phyloP scores from a whole-genome alignment of 306 rosid genomes.

The Betula pendula region DNA sequence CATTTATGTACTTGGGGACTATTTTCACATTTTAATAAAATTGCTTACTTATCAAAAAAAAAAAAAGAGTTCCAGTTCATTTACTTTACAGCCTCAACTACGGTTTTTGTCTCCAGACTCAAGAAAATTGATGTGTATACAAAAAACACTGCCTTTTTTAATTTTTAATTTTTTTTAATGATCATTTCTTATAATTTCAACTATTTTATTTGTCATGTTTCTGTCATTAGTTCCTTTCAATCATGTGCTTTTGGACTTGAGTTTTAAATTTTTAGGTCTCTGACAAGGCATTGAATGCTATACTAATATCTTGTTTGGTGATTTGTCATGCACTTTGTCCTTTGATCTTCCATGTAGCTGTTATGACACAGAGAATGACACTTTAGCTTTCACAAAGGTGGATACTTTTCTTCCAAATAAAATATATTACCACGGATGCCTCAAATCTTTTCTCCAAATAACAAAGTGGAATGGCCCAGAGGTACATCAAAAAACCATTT shows the following conservation, averaged over 20 bases:
- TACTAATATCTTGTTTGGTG: conserved; percentile 17
- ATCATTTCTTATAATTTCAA: neutral
- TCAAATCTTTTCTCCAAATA: conserved; percentile 86
- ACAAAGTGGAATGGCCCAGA: conserved; percentile 97
- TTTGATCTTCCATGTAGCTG: conserved; percentile 56
- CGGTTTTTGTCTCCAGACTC: neutral
- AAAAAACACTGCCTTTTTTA: neutral
- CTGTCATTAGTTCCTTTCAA: neutral
- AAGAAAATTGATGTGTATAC: neutral
- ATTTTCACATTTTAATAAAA: too few relatives aligned
- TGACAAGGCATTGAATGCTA: conserved; percentile 25
- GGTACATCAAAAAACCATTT: conserved; percentile 48
- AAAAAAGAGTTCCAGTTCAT: neutral
- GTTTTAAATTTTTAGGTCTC: conserved; percentile 22
- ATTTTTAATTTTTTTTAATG: neutral
- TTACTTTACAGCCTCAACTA: neutral
- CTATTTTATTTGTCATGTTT: conserved; percentile 23
- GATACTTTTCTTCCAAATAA: conserved; percentile 73
- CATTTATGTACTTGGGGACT: too few relatives aligned
- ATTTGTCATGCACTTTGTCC: conserved; percentile 13
- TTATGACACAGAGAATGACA: conserved; percentile 79
- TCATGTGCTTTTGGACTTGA: conserved; percentile 14
- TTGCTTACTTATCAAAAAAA: too few relatives aligned
- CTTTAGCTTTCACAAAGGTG: conserved; percentile 82
- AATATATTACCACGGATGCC: conserved; percentile 90